phyloP scores from a whole-genome alignment of 139 green algal species.

The Micromonas commoda region DNA sequence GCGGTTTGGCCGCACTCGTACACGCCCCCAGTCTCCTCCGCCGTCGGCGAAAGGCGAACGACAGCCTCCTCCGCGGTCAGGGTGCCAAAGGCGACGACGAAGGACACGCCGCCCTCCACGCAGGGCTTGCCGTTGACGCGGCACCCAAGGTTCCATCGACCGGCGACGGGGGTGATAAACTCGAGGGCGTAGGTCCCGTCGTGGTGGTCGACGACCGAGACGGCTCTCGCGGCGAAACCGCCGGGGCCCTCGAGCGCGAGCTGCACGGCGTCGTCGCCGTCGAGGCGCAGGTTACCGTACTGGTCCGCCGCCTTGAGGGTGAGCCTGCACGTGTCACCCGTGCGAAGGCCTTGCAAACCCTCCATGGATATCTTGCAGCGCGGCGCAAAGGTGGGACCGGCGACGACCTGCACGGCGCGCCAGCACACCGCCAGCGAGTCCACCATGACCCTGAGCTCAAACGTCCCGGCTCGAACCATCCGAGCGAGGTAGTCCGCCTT shows the following conservation, averaged over 20 bases:
- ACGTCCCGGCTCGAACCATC: conserved; percentile 17
- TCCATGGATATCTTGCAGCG: neutral
- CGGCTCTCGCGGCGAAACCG: neutral
- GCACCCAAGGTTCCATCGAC: neutral
- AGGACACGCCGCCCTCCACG: conserved; percentile 12
- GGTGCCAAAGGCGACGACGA: conserved; percentile 3
- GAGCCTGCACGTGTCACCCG: neutral
- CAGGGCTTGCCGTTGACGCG: conserved; percentile 1
- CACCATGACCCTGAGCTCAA: conserved; percentile 8
- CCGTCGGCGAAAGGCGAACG: neutral
- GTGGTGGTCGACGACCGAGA: neutral
- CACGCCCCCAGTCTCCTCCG: neutral
- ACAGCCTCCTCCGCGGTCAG: conserved; percentile 12
- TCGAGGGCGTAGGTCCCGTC: conserved; percentile 23
- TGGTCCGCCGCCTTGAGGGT: conserved; percentile 2
- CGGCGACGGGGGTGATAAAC: conserved; percentile 4
- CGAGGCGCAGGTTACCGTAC: conserved; percentile 11
- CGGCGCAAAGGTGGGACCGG: neutral
- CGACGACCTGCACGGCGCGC: conserved; percentile 15
- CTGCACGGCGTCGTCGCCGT: conserved; percentile 9
- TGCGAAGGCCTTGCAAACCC: neutral
- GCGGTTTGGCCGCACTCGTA: neutral
- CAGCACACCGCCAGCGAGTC: conserved; percentile 10
- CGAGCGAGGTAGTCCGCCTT: neutral
- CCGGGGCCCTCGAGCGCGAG: conserved; percentile 4